These are phyloP conservation scores for Balansia obtecta DNA, from an alignment of 2,329 filamentous ascomycete genomes.

Conservation along the genomic window DNA sequence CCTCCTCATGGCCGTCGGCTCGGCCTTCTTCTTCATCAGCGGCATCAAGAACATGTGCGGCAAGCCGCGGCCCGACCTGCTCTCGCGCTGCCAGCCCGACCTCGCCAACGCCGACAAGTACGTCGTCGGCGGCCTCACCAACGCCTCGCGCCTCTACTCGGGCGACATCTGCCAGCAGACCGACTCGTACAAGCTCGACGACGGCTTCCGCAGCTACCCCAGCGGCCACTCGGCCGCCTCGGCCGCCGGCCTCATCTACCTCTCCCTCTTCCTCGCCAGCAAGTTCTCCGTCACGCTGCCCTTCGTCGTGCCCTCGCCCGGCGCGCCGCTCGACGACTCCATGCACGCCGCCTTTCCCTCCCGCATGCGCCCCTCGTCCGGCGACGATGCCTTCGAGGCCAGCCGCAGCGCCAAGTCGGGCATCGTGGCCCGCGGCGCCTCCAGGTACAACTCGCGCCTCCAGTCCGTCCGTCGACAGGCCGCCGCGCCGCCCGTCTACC, in stretches of 20 bases:
- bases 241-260: constrained; percentile 71
- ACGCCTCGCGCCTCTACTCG: constrained; percentile 58
- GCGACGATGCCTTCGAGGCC: constrained; percentile 28
- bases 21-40: constrained; percentile 69
- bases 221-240: constrained; percentile 49
- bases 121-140: constrained; percentile 47
- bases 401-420: constrained; percentile 16
- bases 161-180: constrained; percentile 61
- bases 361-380: constrained; percentile 35
- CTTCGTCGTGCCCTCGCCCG: constrained; percentile 41
- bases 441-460: constrained; percentile 19
- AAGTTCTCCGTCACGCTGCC: constrained; percentile 68
- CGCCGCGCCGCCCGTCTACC: constrained; percentile 71
- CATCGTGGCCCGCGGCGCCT: constrained; percentile 10
- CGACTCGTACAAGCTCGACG: constrained; percentile 49
- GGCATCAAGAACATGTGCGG: constrained; percentile 70
- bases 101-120: constrained; percentile 46
- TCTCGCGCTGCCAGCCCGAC: constrained; percentile 69
- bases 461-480: constrained; percentile 49
- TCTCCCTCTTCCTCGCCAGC: constrained; percentile 75
- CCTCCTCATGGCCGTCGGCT: constrained; percentile 57
- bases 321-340: constrained; percentile 29
- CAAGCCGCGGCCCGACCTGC: constrained; percentile 67
- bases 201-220: constrained; percentile 72
- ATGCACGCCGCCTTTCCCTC: constrained; percentile 62